Percentiles rank a stretch among this genome's conserved stretches.
phyloP scores from a whole-genome alignment of 345 rosid genomes.

The Melaleuca quinquenervia region DNA sequence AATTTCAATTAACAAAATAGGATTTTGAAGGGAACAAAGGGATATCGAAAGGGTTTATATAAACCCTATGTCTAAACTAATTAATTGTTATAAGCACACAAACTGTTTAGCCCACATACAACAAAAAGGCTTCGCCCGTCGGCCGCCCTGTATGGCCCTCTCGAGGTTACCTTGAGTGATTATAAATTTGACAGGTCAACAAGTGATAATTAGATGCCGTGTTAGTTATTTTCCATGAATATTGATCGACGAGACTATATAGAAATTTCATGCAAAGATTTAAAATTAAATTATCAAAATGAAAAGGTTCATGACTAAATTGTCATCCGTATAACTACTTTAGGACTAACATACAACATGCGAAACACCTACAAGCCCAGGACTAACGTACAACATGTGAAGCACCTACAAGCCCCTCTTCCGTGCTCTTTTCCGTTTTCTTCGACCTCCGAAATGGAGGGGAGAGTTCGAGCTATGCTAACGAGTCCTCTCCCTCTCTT shows the following conservation, averaged over 20 bases:
- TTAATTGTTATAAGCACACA: neutral
- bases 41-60: neutral
- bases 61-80: neutral
- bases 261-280: neutral
- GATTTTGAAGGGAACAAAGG: neutral
- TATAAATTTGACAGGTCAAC: neutral
- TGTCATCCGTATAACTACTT: neutral
- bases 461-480: neutral
- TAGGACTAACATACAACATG: neutral
- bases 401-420: neutral
- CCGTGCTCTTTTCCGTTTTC: neutral
- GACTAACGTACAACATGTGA: neutral
- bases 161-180: neutral
- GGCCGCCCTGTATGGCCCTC: no score
- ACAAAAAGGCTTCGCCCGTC: no score
- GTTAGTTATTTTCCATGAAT: neutral
- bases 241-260: neutral
- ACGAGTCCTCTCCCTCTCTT: neutral
- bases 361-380: neutral
- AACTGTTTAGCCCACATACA: neutral
- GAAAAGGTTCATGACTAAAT: neutral
- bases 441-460: neutral
- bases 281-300: neutral
- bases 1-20: no score
- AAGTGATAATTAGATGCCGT: rapidly evolving